Evolutionary conservation across 805 yeast genomes (phyloP).

Genomic region (Saccharomycopsis sp.): DNA sequence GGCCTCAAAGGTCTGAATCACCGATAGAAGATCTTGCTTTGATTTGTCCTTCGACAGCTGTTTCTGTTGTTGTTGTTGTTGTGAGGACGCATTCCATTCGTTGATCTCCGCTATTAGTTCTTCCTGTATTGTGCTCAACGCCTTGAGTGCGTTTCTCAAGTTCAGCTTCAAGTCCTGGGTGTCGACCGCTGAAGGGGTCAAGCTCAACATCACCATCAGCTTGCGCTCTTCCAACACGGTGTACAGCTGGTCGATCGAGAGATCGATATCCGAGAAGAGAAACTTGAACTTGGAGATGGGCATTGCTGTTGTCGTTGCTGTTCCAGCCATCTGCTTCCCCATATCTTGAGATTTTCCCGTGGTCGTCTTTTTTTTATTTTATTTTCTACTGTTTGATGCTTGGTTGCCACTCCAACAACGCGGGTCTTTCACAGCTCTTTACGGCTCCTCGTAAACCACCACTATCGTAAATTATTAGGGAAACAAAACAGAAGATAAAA

Average conservation of each 20-base stretch:
- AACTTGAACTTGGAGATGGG: not conserved
- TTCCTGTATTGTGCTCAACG: conserved; percentile 15
- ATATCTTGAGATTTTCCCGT: not conserved
- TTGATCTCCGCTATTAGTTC: conserved; percentile 14
- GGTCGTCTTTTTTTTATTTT: no score
- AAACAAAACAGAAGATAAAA: no score
- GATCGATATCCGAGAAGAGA: no score
- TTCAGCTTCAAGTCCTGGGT: conserved; percentile 10
- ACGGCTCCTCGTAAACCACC: no score
- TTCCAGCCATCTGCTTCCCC: not conserved
- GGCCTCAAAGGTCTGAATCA: not conserved
- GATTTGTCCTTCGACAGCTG: not conserved
- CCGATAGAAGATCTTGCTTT: not conserved
- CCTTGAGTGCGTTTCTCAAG: conserved; percentile 11
- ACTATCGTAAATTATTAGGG: no score
- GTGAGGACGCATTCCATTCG: no score
- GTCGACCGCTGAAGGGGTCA: conserved; percentile 14
- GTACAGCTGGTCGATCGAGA: conserved; percentile 9
- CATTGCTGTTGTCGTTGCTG: not conserved
- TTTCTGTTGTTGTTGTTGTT: not conserved
- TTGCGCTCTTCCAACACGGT: conserved; percentile 18
- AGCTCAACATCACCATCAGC: conserved; percentile 3
- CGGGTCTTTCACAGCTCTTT: no score
- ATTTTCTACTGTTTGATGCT: no score
- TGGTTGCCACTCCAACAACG: no score